These are phyloP conservation scores for Flaveria ramosissima DNA, from an alignment of 129 eudicot species.

Conservation along the genomic window DNA sequence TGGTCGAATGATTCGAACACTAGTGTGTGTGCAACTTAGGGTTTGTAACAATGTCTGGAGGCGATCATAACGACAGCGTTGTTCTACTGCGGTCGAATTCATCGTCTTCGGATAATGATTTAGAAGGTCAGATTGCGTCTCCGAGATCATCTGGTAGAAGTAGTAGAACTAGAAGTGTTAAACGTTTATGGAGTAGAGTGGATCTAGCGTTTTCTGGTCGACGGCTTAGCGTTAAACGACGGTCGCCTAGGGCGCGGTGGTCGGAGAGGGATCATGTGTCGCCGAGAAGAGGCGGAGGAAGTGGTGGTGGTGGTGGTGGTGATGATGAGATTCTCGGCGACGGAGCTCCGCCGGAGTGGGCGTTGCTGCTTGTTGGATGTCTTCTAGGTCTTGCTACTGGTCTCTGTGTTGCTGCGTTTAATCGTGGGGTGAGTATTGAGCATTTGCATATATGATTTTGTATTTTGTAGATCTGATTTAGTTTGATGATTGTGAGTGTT, in stretches of 20 bases:
- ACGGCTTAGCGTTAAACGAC: slow-evolving; percentile 47
- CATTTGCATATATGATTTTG: background rate
- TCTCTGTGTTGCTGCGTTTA: slow-evolving; percentile 84
- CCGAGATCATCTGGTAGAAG: slow-evolving; percentile 33
- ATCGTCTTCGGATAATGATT: slow-evolving; percentile 59
- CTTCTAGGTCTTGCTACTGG: slow-evolving; percentile 93
- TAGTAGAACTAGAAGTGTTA: slow-evolving; percentile 18
- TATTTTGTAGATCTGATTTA: background rate
- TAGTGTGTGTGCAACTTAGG: slow-evolving; percentile 25
- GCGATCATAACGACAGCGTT: slow-evolving; percentile 47
- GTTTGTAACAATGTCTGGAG: slow-evolving; percentile 43
- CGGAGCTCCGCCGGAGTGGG: slow-evolving; percentile 99
- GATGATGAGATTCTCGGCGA: slow-evolving; percentile 79
- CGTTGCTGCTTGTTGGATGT: slow-evolving; percentile 80
- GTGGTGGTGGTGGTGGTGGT: slow-evolving; percentile 14
- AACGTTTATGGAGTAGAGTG: slow-evolving; percentile 60
- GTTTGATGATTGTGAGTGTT: slow-evolving; percentile 2
- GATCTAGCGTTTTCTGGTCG: slow-evolving; percentile 75
- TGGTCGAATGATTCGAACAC: background rate
- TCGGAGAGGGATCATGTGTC: slow-evolving; percentile 36
- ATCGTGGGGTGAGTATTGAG: slow-evolving; percentile 65
- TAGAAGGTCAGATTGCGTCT: slow-evolving; percentile 51
- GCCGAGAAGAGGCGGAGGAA: slow-evolving; percentile 25
- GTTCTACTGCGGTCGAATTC: slow-evolving; percentile 57
- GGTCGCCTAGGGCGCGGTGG: slow-evolving; percentile 43